Conservation (phyloP, 176 grass and related monocot genomes). For the Cocos nucifera region DNA sequence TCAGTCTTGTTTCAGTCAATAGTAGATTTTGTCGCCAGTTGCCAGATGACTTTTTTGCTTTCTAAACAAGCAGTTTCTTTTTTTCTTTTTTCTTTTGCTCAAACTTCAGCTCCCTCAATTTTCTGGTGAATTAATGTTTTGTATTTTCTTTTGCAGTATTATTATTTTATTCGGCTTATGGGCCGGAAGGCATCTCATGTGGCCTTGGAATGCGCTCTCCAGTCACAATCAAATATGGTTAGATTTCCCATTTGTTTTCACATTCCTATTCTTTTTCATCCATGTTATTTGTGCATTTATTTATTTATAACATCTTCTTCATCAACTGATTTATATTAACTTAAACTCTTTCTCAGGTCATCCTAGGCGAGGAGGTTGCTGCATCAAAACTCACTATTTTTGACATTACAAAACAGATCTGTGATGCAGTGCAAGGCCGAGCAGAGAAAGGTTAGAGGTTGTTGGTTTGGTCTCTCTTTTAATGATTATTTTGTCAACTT, state of each 20-base stretch:
- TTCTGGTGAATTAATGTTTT: background rate
- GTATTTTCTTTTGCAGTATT: conserved; percentile 61
- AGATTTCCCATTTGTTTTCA: background rate
- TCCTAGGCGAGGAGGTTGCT: conserved; percentile 91
- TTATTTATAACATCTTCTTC: background rate
- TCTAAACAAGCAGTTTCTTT: too few relatives aligned
- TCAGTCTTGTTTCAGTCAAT: too few relatives aligned
- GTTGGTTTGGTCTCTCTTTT: background rate
- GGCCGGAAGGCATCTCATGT: conserved; percentile 98
- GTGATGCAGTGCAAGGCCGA: conserved; percentile 79
- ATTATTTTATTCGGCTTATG: conserved; percentile 98
- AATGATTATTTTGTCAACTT: too few relatives aligned
- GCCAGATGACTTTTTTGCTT: too few relatives aligned
- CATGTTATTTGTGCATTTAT: background rate
- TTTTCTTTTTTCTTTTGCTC: too few relatives aligned
- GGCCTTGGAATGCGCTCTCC: conserved; percentile 92
- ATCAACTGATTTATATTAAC: background rate
- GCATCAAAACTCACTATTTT: conserved; percentile 97
- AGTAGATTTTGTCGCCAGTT: too few relatives aligned
- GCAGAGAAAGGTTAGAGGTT: conserved; percentile 53
- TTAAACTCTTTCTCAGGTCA: conserved; percentile 41
- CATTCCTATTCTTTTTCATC: background rate
- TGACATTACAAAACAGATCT: conserved; percentile 93
- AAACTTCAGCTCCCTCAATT: too few relatives aligned
- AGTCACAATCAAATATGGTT: conserved; percentile 98